Evolutionary conservation across 352 stramenopile species (phyloP), one percentile per base, ranked within the genome.

Genomic region (Thraustochytrium sp.): DNA sequence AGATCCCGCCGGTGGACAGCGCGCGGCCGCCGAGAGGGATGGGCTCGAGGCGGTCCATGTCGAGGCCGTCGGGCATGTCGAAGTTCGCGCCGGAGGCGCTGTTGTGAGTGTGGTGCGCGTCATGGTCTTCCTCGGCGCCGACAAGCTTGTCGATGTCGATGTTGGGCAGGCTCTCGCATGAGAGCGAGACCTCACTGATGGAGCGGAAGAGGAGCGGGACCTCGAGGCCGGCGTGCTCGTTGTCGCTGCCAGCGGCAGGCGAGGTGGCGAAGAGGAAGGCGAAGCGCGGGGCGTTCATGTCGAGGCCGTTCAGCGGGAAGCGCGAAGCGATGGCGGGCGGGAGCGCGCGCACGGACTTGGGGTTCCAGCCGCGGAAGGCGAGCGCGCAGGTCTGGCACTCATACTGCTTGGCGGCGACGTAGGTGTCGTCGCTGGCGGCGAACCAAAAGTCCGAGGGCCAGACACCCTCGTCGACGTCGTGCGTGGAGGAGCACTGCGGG

Each of bases 131-230:
- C 59, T 72, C 59, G 34, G 48, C 48, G 18, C 48, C 48, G 16
- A 72, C 59, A 13, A 72, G 38, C 59, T 49, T 72, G 9, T 72
- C 59, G n/a, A 72, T 72, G 38, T 72, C 59, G 23, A 72, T 72
- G 59, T 72, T 72, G 11, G 59, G 59, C 8, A 72, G 59, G 38
- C 59, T 72, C 59, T 72, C 9, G 38, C 59, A 75, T 13, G 36
- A 75, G 44, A 53, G 36, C 5, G 34, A 75, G 62, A 54, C 13
- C 38, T 75, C 36, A 36, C 62, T 75, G 23, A 36, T 49, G 8
- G 38, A 54, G 38, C 62, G n/a, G 21, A 75, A 38, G 21, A 75
- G 62, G 31, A 55, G 18, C 38, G 21, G 5, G 16, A 13, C 8
- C 31, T 75, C 62, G 0, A 11, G 21, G 38, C 21, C 38, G 62